Evolutionary conservation across 441 rosid species (phyloP), one percentile per base, ranked within the genome.

Genomic region (Cnidoscolus chayamansa): DNA sequence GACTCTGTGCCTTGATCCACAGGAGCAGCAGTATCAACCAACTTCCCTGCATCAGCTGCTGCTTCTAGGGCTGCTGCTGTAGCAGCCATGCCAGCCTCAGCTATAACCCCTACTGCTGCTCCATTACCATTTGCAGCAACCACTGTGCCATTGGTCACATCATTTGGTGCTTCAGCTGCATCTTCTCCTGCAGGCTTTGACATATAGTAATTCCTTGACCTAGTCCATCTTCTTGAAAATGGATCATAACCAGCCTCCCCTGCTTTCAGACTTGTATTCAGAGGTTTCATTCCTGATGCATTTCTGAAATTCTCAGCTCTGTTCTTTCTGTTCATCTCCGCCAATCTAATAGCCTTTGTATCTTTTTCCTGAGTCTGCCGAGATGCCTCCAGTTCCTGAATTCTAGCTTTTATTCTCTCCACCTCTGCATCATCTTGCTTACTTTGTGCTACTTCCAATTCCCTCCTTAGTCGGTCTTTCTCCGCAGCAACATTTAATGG

Each of bases 191-290:
- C 83, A 30, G 83, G 77, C 72, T 83, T 85, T 17, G 89, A 86
- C 31, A 80, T 86, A 67, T 86, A 95, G 82, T 92, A 95, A 80
- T 92, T 95, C 60, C 87, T 88, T 58, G 98, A 95, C 79, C 96
- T 85, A 4, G 99, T 92, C 99, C 99, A 92, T 82, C 98, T 87
- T 76, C 99, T 91, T 48, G 99, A 95, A 84, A 92, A 95, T 50
- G 99, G 98, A 78, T 95, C 99, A 68, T 92, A 95, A 25, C 98
- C 99, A 35, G 90, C 99, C 82, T 94, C 99, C 65, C 98, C 99
- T 10, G 93, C 99, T 76, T 95, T 95, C 70, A 91, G 85, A 76
- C 76, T 71, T 15, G 91, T 82, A 49, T 83, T 82, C 8, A 79
- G 61, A 0, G 89, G 88, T 77, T 86, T 94, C 53, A 86, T 25